phyloP scores from a whole-genome alignment of 2,329 filamentous ascomycete genomes.

The Akanthomyces dipterigenus region DNA sequence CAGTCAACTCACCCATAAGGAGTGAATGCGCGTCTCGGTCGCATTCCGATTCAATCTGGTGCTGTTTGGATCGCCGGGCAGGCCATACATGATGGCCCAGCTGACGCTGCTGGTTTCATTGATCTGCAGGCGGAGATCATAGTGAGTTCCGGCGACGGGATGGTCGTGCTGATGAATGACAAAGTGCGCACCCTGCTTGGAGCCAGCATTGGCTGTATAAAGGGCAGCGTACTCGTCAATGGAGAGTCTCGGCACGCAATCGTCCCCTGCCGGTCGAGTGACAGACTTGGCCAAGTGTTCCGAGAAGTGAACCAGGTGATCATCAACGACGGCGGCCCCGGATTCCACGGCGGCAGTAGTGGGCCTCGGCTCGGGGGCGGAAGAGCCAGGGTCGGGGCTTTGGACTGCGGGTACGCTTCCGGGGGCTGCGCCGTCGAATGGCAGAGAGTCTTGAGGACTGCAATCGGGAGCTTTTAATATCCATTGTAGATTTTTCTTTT shows the following conservation, averaged over 20 bases:
- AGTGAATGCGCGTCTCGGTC: conserved; percentile 56
- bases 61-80: conserved; percentile 53
- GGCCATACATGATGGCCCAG: conserved; percentile 58
- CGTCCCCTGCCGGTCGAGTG: conserved; percentile 17
- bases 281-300: conserved; percentile 23
- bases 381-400: not conserved
- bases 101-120: conserved; percentile 59
- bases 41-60: conserved; percentile 49
- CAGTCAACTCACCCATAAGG: conserved; percentile 42
- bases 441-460: not conserved
- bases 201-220: conserved; percentile 28
- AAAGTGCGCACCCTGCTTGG: conserved; percentile 45
- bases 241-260: conserved; percentile 20
- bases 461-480: conserved; percentile 23
- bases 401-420: not conserved
- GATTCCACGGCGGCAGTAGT: conserved; percentile 34
- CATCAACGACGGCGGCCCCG: conserved; percentile 27
- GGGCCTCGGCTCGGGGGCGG: conserved; percentile 8
- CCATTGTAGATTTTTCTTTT: conserved; percentile 40
- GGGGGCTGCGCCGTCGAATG: not conserved
- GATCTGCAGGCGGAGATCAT: conserved; percentile 65
- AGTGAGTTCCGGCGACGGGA: conserved; percentile 60
- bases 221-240: conserved; percentile 29
- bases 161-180: conserved; percentile 70
- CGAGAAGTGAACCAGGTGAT: conserved; percentile 36